Evolutionary conservation across 257 asterid genomes (phyloP).

Genomic region (Solanum bukasovii): DNA sequence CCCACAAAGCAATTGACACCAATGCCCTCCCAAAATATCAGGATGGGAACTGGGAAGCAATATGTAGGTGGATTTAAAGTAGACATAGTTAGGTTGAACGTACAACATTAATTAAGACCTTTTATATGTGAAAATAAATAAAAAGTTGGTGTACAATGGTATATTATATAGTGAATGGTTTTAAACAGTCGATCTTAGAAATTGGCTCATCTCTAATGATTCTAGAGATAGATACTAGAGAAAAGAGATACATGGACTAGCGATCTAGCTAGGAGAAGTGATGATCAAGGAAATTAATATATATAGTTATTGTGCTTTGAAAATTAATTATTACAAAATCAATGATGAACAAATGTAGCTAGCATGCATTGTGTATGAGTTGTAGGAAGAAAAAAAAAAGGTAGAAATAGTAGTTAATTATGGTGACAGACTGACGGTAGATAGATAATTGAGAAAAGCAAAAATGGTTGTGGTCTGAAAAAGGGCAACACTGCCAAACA

Average conservation of each 20-base stretch:
- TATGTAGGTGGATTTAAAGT: not conserved
- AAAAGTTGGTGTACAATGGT: not conserved
- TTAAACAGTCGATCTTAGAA: not conserved
- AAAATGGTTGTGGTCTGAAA: constrained; percentile 1
- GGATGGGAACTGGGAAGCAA: not conserved
- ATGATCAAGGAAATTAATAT: no score
- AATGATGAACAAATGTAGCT: not conserved
- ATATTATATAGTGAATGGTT: not conserved
- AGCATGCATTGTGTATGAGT: not conserved
- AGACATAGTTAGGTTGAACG: not conserved
- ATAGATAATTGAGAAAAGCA: not conserved
- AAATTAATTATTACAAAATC: not conserved
- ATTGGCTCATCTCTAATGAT: no score
- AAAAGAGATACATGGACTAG: not conserved
- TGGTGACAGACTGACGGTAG: not conserved
- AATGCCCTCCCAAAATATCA: not conserved
- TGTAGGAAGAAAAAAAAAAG: not conserved
- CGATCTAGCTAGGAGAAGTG: not conserved
- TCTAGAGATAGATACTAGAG: not conserved
- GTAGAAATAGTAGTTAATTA: not conserved
- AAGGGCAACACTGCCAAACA: not conserved
- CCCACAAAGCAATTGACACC: not conserved
- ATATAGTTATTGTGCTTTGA: not conserved
- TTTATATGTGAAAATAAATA: not conserved
- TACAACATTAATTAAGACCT: not conserved